phyloP scores from a whole-genome alignment of 495 filamentous ascomycete genomes.

The Bryoglossum gracile region DNA sequence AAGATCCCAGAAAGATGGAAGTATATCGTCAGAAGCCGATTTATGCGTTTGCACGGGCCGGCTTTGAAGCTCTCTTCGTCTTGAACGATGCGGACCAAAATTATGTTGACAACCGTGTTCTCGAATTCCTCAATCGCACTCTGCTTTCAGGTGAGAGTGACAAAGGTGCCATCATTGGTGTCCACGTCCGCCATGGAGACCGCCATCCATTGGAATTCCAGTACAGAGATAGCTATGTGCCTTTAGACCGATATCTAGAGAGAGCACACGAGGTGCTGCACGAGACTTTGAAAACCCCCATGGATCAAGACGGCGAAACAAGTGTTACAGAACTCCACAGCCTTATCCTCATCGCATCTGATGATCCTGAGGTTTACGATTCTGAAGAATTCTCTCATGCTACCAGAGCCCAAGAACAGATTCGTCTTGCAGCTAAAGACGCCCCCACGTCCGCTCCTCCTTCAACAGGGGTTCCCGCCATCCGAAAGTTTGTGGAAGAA shows the following conservation, averaged over 20 bases:
- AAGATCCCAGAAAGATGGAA: conserved; percentile 38
- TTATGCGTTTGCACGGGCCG: conserved; percentile 52
- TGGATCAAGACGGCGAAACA: conserved; percentile 5
- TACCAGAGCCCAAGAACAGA: conserved; percentile 54
- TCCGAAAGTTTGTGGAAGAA: conserved; percentile 53
- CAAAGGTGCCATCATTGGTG: conserved; percentile 47
- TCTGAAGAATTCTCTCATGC: conserved; percentile 44
- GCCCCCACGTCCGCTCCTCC: neutral
- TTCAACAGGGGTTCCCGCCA: conserved; percentile 30
- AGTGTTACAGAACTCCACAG: conserved; percentile 10
- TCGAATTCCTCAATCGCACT: conserved; percentile 39
- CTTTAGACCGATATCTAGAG: conserved; percentile 49
- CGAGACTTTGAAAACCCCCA: conserved; percentile 14
- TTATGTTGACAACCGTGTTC: conserved; percentile 46
- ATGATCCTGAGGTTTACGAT: conserved; percentile 61
- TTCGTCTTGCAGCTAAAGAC: conserved; percentile 54
- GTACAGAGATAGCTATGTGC: conserved; percentile 60
- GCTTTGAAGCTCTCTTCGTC: conserved; percentile 59
- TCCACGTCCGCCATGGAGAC: conserved; percentile 72
- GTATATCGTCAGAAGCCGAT: conserved; percentile 43
- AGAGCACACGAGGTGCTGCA: conserved; percentile 22
- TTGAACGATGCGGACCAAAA: conserved; percentile 47
- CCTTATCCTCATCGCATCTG: conserved; percentile 53
- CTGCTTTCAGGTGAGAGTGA: conserved; percentile 19
- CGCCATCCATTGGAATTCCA: conserved; percentile 58